Percentiles rank a stretch among this genome's conserved stretches.
Evolutionary conservation across 176 grass and related monocot genomes (phyloP).

Genomic region (Oryza brachyantha): DNA sequence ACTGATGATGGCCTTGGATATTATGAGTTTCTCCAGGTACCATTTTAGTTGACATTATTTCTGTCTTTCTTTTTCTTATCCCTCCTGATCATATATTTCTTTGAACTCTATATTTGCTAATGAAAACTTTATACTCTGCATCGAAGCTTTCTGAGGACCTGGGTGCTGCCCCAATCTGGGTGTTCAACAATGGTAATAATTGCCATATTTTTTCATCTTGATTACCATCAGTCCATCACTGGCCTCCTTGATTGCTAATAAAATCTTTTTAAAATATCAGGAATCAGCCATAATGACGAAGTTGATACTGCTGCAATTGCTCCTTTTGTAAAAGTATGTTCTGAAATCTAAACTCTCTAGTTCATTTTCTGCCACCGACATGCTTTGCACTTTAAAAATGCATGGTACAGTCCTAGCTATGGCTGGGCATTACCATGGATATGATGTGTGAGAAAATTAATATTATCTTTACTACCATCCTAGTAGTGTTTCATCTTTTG

Average conservation of each 20-base stretch:
- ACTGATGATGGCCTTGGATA: slow-evolving; percentile 96
- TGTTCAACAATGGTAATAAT: slow-evolving; percentile 85
- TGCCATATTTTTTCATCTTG: not conserved
- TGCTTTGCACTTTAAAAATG: not conserved
- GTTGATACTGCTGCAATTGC: slow-evolving; percentile 44
- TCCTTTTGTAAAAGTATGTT: slow-evolving; percentile 77
- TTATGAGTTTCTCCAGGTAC: slow-evolving; percentile 92
- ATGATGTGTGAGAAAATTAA: not conserved
- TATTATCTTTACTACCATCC: not conserved
- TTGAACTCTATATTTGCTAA: not conserved
- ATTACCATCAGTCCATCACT: not conserved
- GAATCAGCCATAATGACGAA: slow-evolving; percentile 74
- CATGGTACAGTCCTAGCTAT: not conserved
- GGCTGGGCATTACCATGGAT: not conserved
- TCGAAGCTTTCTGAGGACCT: slow-evolving; percentile 84
- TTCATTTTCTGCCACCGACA: not conserved
- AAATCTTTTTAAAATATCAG: slow-evolving; percentile 43
- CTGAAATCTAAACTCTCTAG: slow-evolving; percentile 20
- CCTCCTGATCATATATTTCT: not conserved
- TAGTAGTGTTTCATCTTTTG: not conserved
- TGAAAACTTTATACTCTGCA: slow-evolving; percentile 4
- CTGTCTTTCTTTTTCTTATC: not conserved
- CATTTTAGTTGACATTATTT: slow-evolving; percentile 7
- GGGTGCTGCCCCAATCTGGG: slow-evolving; percentile 74
- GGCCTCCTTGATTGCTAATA: slow-evolving; percentile 4